A percentile compares a stretch with the other conserved stretches of the same genome.
These are phyloP conservation scores for Ettlia oleoabundans DNA, from an alignment of 139 green algal genomes.

Conservation along the genomic window DNA sequence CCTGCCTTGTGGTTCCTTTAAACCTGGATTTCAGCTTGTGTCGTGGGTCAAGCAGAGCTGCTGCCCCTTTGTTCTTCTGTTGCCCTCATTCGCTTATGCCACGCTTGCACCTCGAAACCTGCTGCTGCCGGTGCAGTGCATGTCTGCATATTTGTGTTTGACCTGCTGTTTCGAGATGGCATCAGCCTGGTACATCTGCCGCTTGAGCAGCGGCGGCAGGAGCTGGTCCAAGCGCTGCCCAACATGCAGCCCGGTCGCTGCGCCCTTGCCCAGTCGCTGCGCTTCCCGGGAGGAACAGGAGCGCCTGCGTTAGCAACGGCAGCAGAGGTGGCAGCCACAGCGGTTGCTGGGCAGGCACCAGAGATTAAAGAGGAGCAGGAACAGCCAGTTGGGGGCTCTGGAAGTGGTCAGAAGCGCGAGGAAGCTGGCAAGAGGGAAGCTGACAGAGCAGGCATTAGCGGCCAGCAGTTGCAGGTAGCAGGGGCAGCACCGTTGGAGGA, in stretches of 20 bases:
- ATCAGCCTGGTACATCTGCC: conserved; percentile 59
- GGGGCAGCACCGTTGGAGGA: conserved; percentile 7
- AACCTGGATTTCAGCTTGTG: no score
- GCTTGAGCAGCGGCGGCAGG: conserved; percentile 59
- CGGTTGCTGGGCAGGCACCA: not conserved
- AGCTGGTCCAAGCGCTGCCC: conserved; percentile 48
- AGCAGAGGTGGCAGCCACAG: not conserved
- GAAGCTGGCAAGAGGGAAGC: not conserved
- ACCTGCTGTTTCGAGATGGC: conserved; percentile 79
- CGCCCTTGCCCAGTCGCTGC: conserved; percentile 63
- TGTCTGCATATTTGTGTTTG: conserved; percentile 92
- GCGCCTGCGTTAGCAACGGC: not conserved
- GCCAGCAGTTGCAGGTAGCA: not conserved
- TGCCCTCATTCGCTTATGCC: no score
- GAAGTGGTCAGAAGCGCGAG: no score
- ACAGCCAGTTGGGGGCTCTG: no score
- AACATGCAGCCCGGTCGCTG: conserved; percentile 64
- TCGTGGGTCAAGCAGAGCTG: no score
- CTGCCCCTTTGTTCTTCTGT: not conserved
- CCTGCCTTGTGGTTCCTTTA: no score
- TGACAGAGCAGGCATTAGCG: not conserved
- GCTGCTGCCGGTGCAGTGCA: no score
- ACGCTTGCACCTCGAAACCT: no score
- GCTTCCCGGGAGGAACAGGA: conserved; percentile 26
- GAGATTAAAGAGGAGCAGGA: no score